Base-by-base conservation (phyloP, 1,284 basidiomycete genomes). In the Pisolithus thermaeus region DNA sequence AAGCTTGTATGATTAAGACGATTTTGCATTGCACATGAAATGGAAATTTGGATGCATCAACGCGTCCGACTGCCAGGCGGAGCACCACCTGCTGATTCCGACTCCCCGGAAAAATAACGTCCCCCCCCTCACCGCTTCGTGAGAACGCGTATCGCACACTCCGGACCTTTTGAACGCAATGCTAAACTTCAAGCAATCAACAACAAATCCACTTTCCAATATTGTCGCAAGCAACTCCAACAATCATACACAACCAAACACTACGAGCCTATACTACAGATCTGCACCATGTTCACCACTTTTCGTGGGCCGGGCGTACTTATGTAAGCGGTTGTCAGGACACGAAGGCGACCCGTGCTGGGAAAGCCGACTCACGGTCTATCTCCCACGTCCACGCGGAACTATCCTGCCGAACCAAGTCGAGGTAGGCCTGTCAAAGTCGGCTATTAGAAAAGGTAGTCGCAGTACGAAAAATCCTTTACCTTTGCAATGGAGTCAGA, bases 351-450 rank as follows among this genome's bases (percentile, higher is more conserved):
- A 51, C 47, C 40, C 23, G 6, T 8, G 20, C 38, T 43, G 3
- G 38, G 9, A 28, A 42, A 22, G 12, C 7, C 4, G 27, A 64
- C 79, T 71, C 60, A 81, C 82, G 66, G 58, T 87, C 84, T 44
- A 87, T 71, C 60, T 87, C 84, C 79, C 81, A 84, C n/a, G 81
- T 81, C 79, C 77, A 83, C 4, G 80, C 73, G 28, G 79, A 81
- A 16, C 77, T 70, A 47, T 81, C 76, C 66, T 87, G 84, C 25
- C 78, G 72, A 5, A 73, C 72, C 18, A 84, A 73, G 60, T 74
- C 76, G 9, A 81, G 64, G 55, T 83, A 84, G 1, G 78, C 65
- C 76, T 78, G 47, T 37, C 40, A 27, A 46, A 0, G 8, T 22
- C 7, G 27, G n/a, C 1, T 20, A 58, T 68, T 69, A 52, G 14